These are phyloP conservation scores for Alternaria atra DNA, from an alignment of 2,329 filamentous ascomycete species.

Conservation along the genomic window DNA sequence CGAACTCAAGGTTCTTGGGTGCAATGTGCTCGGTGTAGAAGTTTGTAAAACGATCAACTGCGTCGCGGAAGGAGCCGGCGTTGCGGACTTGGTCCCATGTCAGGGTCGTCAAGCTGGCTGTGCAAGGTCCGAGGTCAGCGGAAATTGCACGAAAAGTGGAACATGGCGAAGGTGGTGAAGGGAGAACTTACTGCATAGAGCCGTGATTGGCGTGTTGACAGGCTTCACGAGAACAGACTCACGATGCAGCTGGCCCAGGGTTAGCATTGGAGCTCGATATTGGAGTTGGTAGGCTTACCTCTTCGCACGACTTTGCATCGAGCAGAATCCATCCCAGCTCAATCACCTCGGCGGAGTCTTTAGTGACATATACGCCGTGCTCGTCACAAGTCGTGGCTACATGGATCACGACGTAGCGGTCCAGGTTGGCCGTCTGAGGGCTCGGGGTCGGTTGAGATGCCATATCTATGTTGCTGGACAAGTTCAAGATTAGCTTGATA, in stretches of 20 bases:
- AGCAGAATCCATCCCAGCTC: conserved; percentile 98
- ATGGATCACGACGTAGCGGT: conserved; percentile 98
- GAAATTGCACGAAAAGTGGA: conserved; percentile 1
- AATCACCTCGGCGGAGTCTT: conserved; percentile 98
- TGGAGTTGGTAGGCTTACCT: conserved; percentile 65
- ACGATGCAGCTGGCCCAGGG: conserved; percentile 76
- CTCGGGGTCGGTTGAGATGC: conserved; percentile 40
- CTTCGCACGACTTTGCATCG: conserved; percentile 88
- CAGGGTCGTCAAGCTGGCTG: conserved; percentile 94
- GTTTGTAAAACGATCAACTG: conserved; percentile 91
- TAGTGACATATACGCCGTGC: conserved; percentile 98
- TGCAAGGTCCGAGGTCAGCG: conserved; percentile 26
- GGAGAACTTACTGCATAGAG: conserved; percentile 86
- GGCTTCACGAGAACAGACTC: conserved; percentile 98
- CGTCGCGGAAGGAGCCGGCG: conserved; percentile 96
- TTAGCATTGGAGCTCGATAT: conserved; percentile 13
- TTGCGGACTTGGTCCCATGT: conserved; percentile 99
- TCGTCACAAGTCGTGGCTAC: conserved; percentile 99
- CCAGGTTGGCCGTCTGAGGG: conserved; percentile 64
- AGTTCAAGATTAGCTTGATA: conserved; percentile 7
- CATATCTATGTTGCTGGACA: conserved; percentile 27
- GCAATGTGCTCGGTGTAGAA: conserved; percentile 93
- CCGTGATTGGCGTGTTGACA: conserved; percentile 97
- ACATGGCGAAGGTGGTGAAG: neutral
- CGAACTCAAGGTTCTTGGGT: conserved; percentile 92